These are phyloP conservation scores for Aphanomyces euteiches DNA, from an alignment of 352 stramenopile genomes.

Conservation along the genomic window DNA sequence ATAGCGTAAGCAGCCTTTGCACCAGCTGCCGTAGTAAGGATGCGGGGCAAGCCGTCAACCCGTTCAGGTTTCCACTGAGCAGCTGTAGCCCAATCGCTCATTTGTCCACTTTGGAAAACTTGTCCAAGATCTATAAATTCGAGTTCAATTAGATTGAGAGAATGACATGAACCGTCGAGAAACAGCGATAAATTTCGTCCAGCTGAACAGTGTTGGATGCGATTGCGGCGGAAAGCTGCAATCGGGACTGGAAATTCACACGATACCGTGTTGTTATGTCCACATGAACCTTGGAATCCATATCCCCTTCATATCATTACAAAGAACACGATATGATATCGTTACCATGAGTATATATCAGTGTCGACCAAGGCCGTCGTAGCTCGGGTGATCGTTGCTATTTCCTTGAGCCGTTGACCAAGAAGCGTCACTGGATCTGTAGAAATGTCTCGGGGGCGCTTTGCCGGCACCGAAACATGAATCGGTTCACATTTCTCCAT, in stretches of 20 bases:
- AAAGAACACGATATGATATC: neutral
- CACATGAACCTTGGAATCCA: conserved; percentile 24
- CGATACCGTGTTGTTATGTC: conserved; percentile 5
- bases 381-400: conserved; percentile 2
- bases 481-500: too few species aligned
- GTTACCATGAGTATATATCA: conserved; percentile 22
- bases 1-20: conserved; percentile 56
- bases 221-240: neutral
- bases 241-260: neutral
- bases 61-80: conserved; percentile 33
- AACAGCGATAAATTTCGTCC: conserved; percentile 20
- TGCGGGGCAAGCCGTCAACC: conserved; percentile 20
- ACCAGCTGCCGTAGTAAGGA: conserved; percentile 49
- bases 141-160: neutral
- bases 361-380: neutral
- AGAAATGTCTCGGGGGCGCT: neutral
- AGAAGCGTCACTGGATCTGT: neutral
- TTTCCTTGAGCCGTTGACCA: neutral
- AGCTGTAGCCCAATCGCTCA: conserved; percentile 54
- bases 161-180: conserved; percentile 5
- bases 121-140: conserved; percentile 34
- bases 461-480: too few species aligned
- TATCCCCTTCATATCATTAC: conserved; percentile 18
- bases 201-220: conserved; percentile 16
- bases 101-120: conserved; percentile 50